These are phyloP conservation scores for Ophiostoma australiae DNA, from an alignment of 2,329 filamentous ascomycete species.

Conservation along the genomic window DNA sequence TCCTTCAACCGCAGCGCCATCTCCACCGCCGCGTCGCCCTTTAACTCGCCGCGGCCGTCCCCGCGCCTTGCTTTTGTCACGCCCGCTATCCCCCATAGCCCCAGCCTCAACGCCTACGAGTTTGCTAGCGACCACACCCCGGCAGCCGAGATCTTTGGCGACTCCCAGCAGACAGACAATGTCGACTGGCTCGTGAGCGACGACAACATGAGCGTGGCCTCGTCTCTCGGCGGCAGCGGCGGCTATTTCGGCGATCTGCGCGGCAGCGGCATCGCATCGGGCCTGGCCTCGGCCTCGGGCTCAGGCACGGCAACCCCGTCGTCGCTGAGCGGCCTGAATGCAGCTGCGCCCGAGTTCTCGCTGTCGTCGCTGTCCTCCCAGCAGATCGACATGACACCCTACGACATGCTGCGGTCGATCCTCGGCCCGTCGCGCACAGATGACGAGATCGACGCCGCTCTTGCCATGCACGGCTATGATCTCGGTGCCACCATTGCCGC, in stretches of 20 bases:
- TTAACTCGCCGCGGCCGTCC: constrained; percentile 88
- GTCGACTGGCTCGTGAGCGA: constrained; percentile 97
- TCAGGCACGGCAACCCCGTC: constrained; percentile 70
- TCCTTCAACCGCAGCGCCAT: constrained; percentile 67
- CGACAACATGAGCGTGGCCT: constrained; percentile 73
- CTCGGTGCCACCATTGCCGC: constrained; percentile 85
- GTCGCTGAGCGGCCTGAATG: constrained; percentile 67
- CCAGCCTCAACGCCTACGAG: constrained; percentile 89
- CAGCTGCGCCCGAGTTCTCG: constrained; percentile 73
- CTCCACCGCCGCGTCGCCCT: constrained; percentile 76
- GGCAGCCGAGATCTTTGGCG: constrained; percentile 74
- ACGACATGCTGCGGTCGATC: constrained; percentile 95
- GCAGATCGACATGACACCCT: constrained; percentile 89
- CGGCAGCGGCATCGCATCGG: constrained; percentile 40
- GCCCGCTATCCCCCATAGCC: constrained; percentile 87
- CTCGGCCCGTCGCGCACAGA: constrained; percentile 83
- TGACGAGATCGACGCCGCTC: constrained; percentile 88
- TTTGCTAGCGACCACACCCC: constrained; percentile 79
- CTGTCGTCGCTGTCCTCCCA: constrained; percentile 42
- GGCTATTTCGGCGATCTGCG: constrained; percentile 61
- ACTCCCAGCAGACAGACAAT: constrained; percentile 87
- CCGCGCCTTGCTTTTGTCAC: constrained; percentile 85
- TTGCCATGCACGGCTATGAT: constrained; percentile 87
- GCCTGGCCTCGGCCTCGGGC: constrained; percentile 47
- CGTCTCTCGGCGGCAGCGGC: constrained; percentile 65